Base-by-base conservation (phyloP, 1,284 basidiomycete genomes). In the Ganoderma sinense region DNA sequence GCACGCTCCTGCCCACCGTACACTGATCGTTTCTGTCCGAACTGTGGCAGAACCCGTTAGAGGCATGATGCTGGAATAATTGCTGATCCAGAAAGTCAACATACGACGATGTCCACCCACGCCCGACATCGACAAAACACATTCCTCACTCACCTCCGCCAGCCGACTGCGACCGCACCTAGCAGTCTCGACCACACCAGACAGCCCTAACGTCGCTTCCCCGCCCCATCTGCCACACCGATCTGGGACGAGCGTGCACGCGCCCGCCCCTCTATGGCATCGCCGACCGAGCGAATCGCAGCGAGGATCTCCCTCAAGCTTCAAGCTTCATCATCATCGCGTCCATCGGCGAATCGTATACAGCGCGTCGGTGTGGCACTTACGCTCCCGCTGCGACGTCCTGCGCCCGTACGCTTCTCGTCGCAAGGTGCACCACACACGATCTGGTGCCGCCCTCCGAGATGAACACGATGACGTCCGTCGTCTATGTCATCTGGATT, bases 91-190 rank as follows among this genome's bases (percentile, higher is more conserved):
- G 36, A 36, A 58, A 31, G 56, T 31, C 56, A 36, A 36, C 7
- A 20, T 14, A 40, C 58, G 20, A 59, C 36, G 20, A 23, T 36
- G 31, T 11, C 36, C 36, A 36, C 36, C 36, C 7, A 10, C 36
- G 36, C 7, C 36, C 18, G 59, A 61, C n/a, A 23, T 36, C 11
- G 59, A 61, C 39, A 61, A 61, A 26, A 41, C 59, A 40, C 36
- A 40, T 61, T 61, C 18, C 39, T 61, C 48, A 61, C 59, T 40
- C 59, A 61, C 59, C 39, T 51, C 48, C 48, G 23, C 48, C 48
- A 51, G 23, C 20, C 10, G 36, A 36, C 36, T 8, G 36, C 36
- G 36, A 7, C 36, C 36, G 36, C 36, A 36, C 36, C 36, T 36
- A 1, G 36, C 36, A 36, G 31, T 8, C 31, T 8, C 31, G 20